Evolutionary conservation across 257 asterid species (phyloP), one percentile per base, ranked within the genome.

Genomic region (Nicotiana benthamiana): DNA sequence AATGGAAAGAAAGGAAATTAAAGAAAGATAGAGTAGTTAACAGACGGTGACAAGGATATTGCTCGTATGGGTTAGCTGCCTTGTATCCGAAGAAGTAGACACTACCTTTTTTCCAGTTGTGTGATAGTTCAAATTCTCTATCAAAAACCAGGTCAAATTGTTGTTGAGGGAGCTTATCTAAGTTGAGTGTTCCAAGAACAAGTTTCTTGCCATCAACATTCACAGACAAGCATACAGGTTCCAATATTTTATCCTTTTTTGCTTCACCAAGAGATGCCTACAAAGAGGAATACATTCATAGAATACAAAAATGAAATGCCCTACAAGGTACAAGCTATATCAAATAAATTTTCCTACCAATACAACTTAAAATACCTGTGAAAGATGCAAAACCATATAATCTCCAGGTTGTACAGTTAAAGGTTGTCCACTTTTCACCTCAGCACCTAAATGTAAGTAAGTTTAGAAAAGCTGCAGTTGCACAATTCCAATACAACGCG

Each of bases 101-200:
- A 9, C 80, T 83, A 9, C 85, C 85, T 70, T 40, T 61, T 22
- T 78, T 78, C 80, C 80, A 83, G 80, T 79, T 79, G 83, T 83
- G 85, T 27, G 85, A 83, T 48, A 83, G 61, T 74, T 79, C 83
- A 68, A 79, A 78, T 1, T 83, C 80, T 83, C 12, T 83, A 46
- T 83, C 76, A 59, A 83, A 83, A 22, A 57, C 40, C 65, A 83
- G 65, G 79, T 83, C 85, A 68, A 83, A 83, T 48, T 67, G 82
- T 34, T 78, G 85, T 61, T 83, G 85, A 13, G 80, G 85, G 28
- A 83, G 46, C 43, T 83, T 83, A 9, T 79, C 85, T 13, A 66
- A 54, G 36, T 12, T 30, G n/a, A 83, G 85, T 36, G 82, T 79
- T 20, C 82, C 82, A 30, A 83, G 82, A 79, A 79, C 83, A 26